Conservation (phyloP, 2,329 filamentous ascomycete species). For the Nannizziopsis barbatae region DNA sequence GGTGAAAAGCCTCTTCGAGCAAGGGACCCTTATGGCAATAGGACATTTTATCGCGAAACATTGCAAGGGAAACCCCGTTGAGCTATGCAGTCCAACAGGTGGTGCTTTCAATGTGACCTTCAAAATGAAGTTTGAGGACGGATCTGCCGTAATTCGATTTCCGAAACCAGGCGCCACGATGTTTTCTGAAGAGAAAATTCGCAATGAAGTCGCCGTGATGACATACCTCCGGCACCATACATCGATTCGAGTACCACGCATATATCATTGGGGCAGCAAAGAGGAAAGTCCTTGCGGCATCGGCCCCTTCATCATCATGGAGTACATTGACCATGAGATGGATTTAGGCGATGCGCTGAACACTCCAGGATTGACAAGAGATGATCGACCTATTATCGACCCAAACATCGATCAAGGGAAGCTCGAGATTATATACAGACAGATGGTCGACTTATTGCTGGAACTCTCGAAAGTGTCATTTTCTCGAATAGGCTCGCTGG, state of each 20-base stretch:
- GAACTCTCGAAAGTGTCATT: constrained; percentile 30
- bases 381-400: constrained; percentile 26
- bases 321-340: constrained; percentile 21
- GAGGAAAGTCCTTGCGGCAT: constrained; percentile 17
- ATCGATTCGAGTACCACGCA: constrained; percentile 15
- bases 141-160: constrained; percentile 18
- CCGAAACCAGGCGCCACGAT: constrained; percentile 15
- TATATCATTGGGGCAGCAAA: constrained; percentile 18
- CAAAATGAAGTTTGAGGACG: constrained; percentile 15
- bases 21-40: not conserved
- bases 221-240: constrained; percentile 16
- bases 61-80: constrained; percentile 10
- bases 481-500: constrained; percentile 32
- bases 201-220: constrained; percentile 16
- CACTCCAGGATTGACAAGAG: constrained; percentile 16
- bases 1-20: not conserved
- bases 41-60: not conserved
- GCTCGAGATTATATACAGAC: constrained; percentile 28
- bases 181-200: constrained; percentile 22
- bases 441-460: constrained; percentile 35
- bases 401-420: constrained; percentile 26
- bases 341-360: constrained; percentile 20
- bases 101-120: constrained; percentile 20
- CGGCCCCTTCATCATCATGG: constrained; percentile 30
- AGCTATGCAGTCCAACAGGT: constrained; percentile 11